A percentile compares a stretch with the other conserved stretches of the same genome.
Evolutionary conservation across 495 filamentous ascomycete genomes (phyloP).

Genomic region (Barbatosphaeria neglecta): DNA sequence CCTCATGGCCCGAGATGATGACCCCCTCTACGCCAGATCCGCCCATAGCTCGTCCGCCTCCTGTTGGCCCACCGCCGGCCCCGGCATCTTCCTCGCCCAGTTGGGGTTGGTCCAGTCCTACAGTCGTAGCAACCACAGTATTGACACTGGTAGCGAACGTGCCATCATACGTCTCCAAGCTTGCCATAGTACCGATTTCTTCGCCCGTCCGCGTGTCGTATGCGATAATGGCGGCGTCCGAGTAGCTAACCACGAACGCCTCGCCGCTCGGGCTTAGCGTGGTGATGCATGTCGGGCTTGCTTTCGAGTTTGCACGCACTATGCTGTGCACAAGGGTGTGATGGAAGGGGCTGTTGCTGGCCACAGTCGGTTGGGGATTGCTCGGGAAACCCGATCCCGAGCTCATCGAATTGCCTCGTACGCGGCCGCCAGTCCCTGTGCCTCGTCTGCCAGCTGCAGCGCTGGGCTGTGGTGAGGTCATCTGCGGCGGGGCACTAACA

Average conservation of each 20-base stretch:
- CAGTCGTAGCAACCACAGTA: constrained; percentile 76
- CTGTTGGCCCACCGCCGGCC: constrained; percentile 60
- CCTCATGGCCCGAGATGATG: constrained; percentile 90
- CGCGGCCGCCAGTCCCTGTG: constrained; percentile 59
- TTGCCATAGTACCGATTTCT: constrained; percentile 84
- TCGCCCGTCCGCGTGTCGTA: constrained; percentile 89
- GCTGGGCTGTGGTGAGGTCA: constrained; percentile 58
- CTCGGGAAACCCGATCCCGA: constrained; percentile 82
- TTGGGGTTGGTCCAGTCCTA: constrained; percentile 52
- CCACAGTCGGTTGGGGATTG: constrained; percentile 78
- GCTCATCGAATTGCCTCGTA: constrained; percentile 80
- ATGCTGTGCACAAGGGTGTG: constrained; percentile 75
- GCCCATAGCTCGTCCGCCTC: constrained; percentile 48
- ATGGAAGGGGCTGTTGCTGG: constrained; percentile 46
- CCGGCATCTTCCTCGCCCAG: constrained; percentile 41
- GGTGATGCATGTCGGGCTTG: constrained; percentile 83
- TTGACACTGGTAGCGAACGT: constrained; percentile 78
- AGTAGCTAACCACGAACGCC: constrained; percentile 84
- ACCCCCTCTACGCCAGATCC: constrained; percentile 74
- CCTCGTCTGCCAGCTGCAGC: constrained; percentile 46
- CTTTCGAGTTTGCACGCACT: constrained; percentile 49
- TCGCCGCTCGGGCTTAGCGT: constrained; percentile 78
- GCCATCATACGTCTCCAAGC: constrained; percentile 82
- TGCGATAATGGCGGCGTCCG: constrained; percentile 78
- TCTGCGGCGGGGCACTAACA: constrained; percentile 79